Conservation (phyloP, 2,329 filamentous ascomycete species). For the Colletotrichum sp. region DNA sequence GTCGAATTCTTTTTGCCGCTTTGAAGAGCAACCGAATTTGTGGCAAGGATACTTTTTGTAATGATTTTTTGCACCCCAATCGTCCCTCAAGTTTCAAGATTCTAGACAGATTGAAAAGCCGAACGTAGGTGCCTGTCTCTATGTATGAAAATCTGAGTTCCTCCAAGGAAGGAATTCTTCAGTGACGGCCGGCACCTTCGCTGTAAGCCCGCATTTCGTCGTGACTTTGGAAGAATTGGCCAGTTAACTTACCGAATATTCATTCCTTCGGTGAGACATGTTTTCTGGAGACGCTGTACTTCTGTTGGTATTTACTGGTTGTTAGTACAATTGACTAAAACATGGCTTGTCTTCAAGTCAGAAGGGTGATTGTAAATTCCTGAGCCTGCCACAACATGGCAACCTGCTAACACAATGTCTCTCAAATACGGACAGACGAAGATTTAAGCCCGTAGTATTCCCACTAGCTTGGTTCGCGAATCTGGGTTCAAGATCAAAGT, state of each 20-base stretch:
- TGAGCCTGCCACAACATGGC: background rate
- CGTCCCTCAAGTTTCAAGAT: fast-evolving
- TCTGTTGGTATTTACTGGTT: fast-evolving
- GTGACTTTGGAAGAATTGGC: background rate
- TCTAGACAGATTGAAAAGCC: background rate
- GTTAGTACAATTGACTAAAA: background rate
- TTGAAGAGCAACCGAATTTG: background rate
- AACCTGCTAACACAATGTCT: background rate
- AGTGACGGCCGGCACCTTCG: background rate
- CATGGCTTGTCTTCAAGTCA: background rate
- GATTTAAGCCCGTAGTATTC: background rate
- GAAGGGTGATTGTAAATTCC: background rate
- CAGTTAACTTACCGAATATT: background rate
- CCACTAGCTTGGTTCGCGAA: background rate
- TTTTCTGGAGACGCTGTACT: background rate
- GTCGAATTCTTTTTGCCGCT: background rate
- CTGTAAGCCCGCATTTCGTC: background rate
- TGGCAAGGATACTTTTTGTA: fast-evolving
- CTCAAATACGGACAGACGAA: background rate
- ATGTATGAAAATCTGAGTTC: background rate
- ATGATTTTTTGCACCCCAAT: fast-evolving
- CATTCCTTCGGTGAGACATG: background rate
- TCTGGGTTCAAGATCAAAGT: background rate
- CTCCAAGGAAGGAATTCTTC: no score
- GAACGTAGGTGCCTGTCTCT: background rate